Evolutionary conservation across 2,329 filamentous ascomycete genomes (phyloP).

Genomic region (Ophiosphaerella narmari): DNA sequence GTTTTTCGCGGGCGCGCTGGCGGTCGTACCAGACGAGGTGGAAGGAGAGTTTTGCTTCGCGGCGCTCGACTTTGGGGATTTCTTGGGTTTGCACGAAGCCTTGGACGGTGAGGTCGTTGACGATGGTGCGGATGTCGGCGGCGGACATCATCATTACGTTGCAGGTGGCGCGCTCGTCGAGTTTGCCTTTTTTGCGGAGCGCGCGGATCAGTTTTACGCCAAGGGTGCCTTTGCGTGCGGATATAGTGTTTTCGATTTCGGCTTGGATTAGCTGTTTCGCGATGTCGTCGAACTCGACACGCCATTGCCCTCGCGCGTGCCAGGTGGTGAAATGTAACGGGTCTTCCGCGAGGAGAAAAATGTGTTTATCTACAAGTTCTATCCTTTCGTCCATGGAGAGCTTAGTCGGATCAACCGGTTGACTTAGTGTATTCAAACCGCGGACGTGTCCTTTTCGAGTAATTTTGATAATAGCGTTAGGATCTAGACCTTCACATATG

Average conservation of each 20-base stretch:
- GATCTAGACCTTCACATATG: slow-evolving; percentile 44
- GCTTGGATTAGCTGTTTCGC: slow-evolving; percentile 71
- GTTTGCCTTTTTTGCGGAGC: slow-evolving; percentile 81
- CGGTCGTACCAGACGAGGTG: slow-evolving; percentile 92
- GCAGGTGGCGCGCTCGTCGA: slow-evolving; percentile 91
- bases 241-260: slow-evolving; percentile 82
- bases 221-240: slow-evolving; percentile 73
- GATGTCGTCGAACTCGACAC: slow-evolving; percentile 78
- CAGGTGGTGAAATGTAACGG: slow-evolving; percentile 68
- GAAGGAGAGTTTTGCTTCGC: slow-evolving; percentile 79
- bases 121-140: slow-evolving; percentile 80
- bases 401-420: slow-evolving; percentile 30
- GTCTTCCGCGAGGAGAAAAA: slow-evolving; percentile 73
- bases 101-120: slow-evolving; percentile 82
- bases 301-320: slow-evolving; percentile 73
- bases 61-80: slow-evolving; percentile 83
- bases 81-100: slow-evolving; percentile 93
- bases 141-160: slow-evolving; percentile 82
- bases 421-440: slow-evolving; percentile 24
- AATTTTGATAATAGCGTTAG: slow-evolving; percentile 30
- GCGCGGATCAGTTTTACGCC: slow-evolving; percentile 86
- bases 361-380: slow-evolving; percentile 66
- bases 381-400: slow-evolving; percentile 30
- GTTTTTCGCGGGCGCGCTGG: slow-evolving; percentile 68
- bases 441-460: slow-evolving; percentile 28